Conservation (phyloP, 345 rosid genomes). For the Gossypium arboreum region DNA sequence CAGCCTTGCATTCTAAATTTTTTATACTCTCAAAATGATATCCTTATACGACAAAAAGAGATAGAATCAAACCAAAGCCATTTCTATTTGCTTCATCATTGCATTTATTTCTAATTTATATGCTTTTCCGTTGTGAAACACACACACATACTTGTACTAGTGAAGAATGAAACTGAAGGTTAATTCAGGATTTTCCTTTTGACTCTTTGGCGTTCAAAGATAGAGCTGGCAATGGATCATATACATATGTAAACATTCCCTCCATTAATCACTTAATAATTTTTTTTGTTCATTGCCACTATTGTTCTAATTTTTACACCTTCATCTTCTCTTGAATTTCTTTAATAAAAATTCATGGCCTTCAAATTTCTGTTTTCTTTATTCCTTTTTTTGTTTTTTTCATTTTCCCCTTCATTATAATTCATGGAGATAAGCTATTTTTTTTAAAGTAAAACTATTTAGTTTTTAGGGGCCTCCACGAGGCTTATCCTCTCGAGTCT, state of each 20-base stretch:
- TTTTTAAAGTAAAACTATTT: neutral
- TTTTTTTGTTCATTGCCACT: too few species aligned
- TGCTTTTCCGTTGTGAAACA: neutral
- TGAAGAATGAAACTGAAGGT: too few species aligned
- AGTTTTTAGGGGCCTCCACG: neutral
- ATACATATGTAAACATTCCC: too few species aligned
- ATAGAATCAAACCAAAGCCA: slow-evolving; percentile 47
- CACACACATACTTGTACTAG: neutral
- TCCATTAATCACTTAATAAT: too few species aligned
- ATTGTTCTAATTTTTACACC: too few species aligned
- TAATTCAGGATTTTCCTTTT: too few species aligned
- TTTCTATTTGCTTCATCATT: slow-evolving; percentile 31
- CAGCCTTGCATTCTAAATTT: slow-evolving; percentile 25
- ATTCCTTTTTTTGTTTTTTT: too few species aligned
- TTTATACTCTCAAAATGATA: slow-evolving; percentile 30
- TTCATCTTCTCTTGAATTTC: too few species aligned
- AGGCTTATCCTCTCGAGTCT: neutral
- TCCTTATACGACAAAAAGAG: slow-evolving; percentile 53
- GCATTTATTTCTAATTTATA: slow-evolving; percentile 17
- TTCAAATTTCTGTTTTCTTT: too few species aligned
- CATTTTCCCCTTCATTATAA: neutral
- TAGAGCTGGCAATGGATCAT: too few species aligned
- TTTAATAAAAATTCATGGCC: too few species aligned
- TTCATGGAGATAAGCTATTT: neutral
- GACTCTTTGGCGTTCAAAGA: too few species aligned